Evolutionary conservation across 768 basidiomycete genomes (phyloP).

Genomic region (Suillus americanus): DNA sequence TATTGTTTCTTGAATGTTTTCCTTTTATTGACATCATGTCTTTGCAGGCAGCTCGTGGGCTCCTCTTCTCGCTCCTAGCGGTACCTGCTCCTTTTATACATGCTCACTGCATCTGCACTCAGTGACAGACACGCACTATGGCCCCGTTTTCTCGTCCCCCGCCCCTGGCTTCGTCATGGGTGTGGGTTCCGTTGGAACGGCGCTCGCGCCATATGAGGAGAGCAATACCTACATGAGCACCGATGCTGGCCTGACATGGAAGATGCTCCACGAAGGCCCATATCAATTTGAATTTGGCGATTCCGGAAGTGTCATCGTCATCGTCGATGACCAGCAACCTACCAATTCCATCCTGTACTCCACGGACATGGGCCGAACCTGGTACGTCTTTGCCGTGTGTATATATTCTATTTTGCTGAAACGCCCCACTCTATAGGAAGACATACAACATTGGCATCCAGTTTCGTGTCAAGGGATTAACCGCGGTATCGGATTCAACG

Average conservation of each 20-base stretch:
- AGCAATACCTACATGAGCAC: slow-evolving; percentile 92
- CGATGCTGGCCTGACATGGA: slow-evolving; percentile 88
- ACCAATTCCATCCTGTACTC: slow-evolving; percentile 75
- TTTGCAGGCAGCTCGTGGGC: slow-evolving; percentile 69
- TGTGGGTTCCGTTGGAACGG: slow-evolving; percentile 83
- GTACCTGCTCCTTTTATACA: slow-evolving; percentile 47
- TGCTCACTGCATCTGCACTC: slow-evolving; percentile 94
- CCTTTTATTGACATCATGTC: background rate
- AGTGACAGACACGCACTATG: slow-evolving; percentile 86
- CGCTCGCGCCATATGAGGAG: slow-evolving; percentile 72
- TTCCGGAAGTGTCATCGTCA: slow-evolving; percentile 73
- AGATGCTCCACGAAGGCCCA: slow-evolving; percentile 69
- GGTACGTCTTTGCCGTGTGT: slow-evolving; percentile 50
- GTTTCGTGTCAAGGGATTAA: slow-evolving; percentile 70
- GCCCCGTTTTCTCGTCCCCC: slow-evolving; percentile 90
- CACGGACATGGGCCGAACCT: slow-evolving; percentile 76
- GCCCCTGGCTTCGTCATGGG: slow-evolving; percentile 96
- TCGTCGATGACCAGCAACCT: slow-evolving; percentile 81
- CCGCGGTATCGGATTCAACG: slow-evolving; percentile 91
- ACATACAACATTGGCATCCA: slow-evolving; percentile 67
- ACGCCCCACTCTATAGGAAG: slow-evolving; percentile 45
- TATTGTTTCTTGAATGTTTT: background rate
- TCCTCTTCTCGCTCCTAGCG: slow-evolving; percentile 64
- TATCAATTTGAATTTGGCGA: slow-evolving; percentile 98
- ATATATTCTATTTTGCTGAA: slow-evolving; percentile 5